Evolutionary conservation across 1,284 basidiomycete genomes (phyloP).

Genomic region (Rhodotorula sp.): DNA sequence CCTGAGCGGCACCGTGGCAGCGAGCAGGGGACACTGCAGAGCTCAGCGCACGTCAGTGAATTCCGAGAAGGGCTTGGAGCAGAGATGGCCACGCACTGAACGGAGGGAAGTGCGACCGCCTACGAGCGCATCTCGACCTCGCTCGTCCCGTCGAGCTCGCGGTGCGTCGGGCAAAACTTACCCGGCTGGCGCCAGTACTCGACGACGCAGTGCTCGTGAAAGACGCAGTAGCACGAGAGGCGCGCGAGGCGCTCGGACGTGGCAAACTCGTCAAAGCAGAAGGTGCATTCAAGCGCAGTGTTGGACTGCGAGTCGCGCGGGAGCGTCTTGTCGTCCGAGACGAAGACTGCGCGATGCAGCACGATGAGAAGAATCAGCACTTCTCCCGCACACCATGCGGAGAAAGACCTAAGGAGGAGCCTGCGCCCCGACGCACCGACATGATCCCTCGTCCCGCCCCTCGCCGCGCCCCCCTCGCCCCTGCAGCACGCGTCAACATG

Average conservation of each 20-base stretch:
- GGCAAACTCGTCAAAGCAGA: constrained; percentile 28
- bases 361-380: constrained; percentile 22
- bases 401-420: not conserved
- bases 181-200: constrained; percentile 27
- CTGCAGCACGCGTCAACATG: constrained; percentile 26
- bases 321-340: constrained; percentile 16
- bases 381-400: too few species aligned
- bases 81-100: not conserved
- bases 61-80: too few species aligned
- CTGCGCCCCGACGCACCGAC: constrained; percentile 12
- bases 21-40: too few species aligned
- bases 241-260: constrained; percentile 14
- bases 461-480: not conserved
- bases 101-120: not conserved
- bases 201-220: constrained; percentile 22
- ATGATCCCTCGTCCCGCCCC: constrained; percentile 13
- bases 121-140: constrained; percentile 9
- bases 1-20: too few species aligned
- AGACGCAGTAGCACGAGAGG: constrained; percentile 32
- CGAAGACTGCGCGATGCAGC: too few species aligned
- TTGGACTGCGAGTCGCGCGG: constrained; percentile 17
- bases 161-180: constrained; percentile 17
- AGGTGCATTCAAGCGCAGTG: constrained; percentile 21
- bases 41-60: too few species aligned
- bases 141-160: constrained; percentile 5